Conservation (phyloP, 352 stramenopile genomes). For the Globisporangium carolinianum region DNA sequence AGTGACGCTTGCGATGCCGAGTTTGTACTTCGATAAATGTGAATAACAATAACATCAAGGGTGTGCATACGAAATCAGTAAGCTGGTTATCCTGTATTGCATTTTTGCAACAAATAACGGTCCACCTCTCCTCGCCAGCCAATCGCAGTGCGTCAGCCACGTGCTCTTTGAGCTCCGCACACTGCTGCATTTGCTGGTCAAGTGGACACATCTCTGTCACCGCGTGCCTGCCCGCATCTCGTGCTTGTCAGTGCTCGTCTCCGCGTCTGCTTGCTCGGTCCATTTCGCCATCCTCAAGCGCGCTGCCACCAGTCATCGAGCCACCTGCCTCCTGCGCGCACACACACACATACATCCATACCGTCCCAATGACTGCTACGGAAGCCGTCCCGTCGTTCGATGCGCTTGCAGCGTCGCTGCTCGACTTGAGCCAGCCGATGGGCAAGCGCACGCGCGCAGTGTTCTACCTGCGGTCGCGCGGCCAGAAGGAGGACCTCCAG, state of each 20-base stretch:
- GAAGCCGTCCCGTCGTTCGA: conserved; percentile 50
- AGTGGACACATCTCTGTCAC: background rate
- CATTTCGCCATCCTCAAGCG: background rate
- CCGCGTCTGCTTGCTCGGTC: background rate
- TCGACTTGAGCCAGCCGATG: conserved; percentile 80
- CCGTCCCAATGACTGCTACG: conserved; percentile 13
- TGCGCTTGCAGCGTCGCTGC: conserved; percentile 42
- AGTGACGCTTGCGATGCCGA: no score
- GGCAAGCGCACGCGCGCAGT: conserved; percentile 89
- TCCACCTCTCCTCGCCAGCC: no score
- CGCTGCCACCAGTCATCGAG: background rate
- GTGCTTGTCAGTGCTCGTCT: background rate
- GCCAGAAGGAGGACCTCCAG: conserved; percentile 65
- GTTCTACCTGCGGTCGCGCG: conserved; percentile 87
- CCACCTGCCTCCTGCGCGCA: background rate
- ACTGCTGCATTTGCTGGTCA: background rate
- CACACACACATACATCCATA: background rate
- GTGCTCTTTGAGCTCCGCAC: no score
- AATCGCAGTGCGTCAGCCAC: no score
- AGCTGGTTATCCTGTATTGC: no score
- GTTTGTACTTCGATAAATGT: no score
- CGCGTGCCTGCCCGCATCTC: background rate
- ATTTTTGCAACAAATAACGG: no score
- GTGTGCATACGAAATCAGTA: no score
- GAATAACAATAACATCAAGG: no score